phyloP scores from a whole-genome alignment of 163 green algal species.

The Chlamydomonas reinhardtii region DNA sequence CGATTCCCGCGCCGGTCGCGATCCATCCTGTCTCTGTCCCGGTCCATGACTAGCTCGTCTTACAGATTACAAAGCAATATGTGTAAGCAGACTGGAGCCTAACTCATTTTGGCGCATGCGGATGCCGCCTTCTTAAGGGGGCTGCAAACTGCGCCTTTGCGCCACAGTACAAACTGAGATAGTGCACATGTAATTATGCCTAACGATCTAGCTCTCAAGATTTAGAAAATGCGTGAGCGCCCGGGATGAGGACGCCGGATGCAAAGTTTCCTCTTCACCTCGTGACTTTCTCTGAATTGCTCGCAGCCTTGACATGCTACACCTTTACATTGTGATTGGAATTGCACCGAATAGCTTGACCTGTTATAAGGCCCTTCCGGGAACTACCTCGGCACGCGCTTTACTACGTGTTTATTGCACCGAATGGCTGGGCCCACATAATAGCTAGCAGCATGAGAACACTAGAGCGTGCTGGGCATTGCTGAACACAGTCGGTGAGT shows the following conservation, averaged over 20 bases:
- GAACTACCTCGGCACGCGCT: not conserved
- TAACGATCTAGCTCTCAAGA: not conserved
- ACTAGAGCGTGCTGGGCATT: not conserved
- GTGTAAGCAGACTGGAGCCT: no score
- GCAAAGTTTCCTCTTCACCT: no score
- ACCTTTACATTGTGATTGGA: no score
- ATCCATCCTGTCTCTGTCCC: conserved; percentile 20
- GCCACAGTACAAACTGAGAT: not conserved
- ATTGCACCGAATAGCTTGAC: not conserved
- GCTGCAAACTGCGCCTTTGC: not conserved
- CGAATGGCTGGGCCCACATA: not conserved
- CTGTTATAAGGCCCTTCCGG: not conserved
- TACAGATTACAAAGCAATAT: not conserved
- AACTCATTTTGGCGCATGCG: no score
- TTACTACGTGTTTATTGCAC: not conserved
- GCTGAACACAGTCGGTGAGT: not conserved
- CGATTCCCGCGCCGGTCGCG: conserved; percentile 15
- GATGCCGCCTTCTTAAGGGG: no score
- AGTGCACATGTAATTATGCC: no score
- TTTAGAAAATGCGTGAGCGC: not conserved
- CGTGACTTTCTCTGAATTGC: no score
- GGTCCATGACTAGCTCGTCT: not conserved
- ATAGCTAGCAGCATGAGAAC: not conserved
- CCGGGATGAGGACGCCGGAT: no score
- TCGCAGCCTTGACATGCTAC: no score